Base-by-base conservation (phyloP, 768 basidiomycete species). In the Lactarius psammicola region DNA sequence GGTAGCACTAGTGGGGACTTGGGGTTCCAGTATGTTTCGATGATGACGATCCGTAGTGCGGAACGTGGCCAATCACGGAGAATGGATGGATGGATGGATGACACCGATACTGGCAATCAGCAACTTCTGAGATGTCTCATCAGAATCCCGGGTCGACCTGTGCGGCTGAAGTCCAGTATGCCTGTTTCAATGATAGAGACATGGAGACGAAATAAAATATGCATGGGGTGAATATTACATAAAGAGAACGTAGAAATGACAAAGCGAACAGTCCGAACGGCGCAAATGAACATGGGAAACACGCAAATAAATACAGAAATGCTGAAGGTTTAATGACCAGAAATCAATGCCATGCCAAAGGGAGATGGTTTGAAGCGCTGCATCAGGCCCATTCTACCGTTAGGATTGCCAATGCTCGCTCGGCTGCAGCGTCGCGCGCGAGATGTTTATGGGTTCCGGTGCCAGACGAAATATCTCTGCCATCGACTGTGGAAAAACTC, bases 401-500 rank as follows among this genome's bases (percentile, higher is more conserved):
- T n/a, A 70, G 51, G 31, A 62, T 69, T 11, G 7, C 33, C 23
- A 70, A 59, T 7, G 69, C 64, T 15, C 31, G 17, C 1, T 58
- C 57, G 1, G 69, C 64, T 5, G 68, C 69, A 7, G 28, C 55
- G 26, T 70, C 68, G 30, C 64, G 64, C n/a, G 69, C 38, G 28
- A 61, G 26, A 8, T 70, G 63, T 28, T 69, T 70, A 13, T 69
- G 64, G 3, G 69, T 60, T 4, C 69, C 64, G 10, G 54, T 66
- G 13, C 69, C 69, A 9, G 60, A 60, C 15, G 63, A 42, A 17
- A 69, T 31, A 2, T 23, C 69, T 28, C 28, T n/a, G 42, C 62
- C 59, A 17, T 70, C 68, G n/a, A 70, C 69, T 70, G 40, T n/a
- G 61, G 15, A 56, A 40, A 31, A 34, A 11, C 42, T 59, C 23